phyloP scores from a whole-genome alignment of 495 filamentous ascomycete genomes.

The Penicillium manginii region DNA sequence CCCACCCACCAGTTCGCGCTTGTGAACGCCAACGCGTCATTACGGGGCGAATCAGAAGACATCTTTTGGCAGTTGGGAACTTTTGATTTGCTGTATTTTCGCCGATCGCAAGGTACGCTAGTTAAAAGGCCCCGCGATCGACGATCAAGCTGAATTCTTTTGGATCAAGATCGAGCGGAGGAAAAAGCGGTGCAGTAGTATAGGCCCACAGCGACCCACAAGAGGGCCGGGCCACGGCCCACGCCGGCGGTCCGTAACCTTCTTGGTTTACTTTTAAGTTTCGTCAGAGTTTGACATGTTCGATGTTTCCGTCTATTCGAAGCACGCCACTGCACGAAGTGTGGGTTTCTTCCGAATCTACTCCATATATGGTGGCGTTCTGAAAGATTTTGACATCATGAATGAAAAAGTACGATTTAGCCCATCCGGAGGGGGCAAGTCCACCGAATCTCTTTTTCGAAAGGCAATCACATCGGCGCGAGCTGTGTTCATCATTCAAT shows the following conservation, averaged over 20 bases:
- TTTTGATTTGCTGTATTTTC: constrained; percentile 2
- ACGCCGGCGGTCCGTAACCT: constrained; percentile 9
- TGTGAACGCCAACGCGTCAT: constrained; percentile 5
- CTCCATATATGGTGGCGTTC: background rate
- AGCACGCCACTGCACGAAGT: background rate
- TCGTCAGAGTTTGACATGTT: background rate
- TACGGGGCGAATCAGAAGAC: background rate
- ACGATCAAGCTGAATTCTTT: background rate
- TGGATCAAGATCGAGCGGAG: background rate
- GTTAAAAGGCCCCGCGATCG: background rate
- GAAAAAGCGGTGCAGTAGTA: background rate
- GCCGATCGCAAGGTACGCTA: constrained; percentile 4
- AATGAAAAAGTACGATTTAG: background rate
- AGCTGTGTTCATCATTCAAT: background rate
- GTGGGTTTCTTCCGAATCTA: background rate
- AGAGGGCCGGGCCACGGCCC: background rate
- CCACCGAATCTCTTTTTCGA: background rate
- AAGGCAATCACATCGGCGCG: background rate
- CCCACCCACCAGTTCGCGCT: background rate
- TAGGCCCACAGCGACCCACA: constrained; percentile 10
- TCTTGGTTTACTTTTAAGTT: background rate
- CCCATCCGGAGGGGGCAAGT: background rate
- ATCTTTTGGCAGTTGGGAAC: background rate
- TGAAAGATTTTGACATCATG: background rate
- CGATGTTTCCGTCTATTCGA: background rate